Evolutionary conservation across 169 alveolate species (phyloP).

Genomic region (Eimeria brunetti): DNA sequence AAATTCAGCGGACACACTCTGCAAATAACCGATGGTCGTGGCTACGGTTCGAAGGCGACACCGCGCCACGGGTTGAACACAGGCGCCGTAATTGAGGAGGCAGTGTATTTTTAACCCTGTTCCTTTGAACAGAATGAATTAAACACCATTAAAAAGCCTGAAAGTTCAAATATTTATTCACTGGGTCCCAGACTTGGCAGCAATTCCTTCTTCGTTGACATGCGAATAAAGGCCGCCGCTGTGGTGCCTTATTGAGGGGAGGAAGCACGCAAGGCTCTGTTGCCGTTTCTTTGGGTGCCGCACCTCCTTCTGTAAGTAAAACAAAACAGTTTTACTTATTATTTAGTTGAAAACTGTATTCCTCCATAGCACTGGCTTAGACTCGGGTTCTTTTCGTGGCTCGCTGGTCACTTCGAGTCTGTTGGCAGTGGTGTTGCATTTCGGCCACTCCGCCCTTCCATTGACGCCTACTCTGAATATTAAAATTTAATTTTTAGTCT

Average conservation of each 20-base stretch:
- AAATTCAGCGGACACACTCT: not conserved
- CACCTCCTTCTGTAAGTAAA: not conserved
- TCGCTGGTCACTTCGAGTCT: not conserved
- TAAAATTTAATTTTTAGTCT: not conserved
- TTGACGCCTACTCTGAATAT: not conserved
- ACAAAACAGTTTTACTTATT: too few species aligned
- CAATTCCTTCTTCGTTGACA: not conserved
- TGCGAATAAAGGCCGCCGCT: not conserved
- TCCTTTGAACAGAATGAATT: not conserved
- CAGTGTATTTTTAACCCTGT: not conserved
- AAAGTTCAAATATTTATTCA: not conserved
- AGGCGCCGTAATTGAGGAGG: not conserved
- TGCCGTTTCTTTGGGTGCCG: not conserved
- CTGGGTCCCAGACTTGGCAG: not conserved
- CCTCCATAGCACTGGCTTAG: not conserved
- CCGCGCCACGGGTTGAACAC: not conserved
- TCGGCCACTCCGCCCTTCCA: not conserved
- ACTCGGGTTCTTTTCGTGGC: not conserved
- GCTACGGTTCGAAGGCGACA: slow-evolving; percentile 13
- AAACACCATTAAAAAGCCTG: not conserved
- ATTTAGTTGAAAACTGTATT: too few species aligned
- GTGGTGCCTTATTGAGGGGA: slow-evolving; percentile 1
- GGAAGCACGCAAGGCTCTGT: not conserved
- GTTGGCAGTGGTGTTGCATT: not conserved
- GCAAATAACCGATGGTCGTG: not conserved